These are phyloP conservation scores for Poa pratensis DNA, from an alignment of 176 grass and related monocot genomes.

Conservation along the genomic window DNA sequence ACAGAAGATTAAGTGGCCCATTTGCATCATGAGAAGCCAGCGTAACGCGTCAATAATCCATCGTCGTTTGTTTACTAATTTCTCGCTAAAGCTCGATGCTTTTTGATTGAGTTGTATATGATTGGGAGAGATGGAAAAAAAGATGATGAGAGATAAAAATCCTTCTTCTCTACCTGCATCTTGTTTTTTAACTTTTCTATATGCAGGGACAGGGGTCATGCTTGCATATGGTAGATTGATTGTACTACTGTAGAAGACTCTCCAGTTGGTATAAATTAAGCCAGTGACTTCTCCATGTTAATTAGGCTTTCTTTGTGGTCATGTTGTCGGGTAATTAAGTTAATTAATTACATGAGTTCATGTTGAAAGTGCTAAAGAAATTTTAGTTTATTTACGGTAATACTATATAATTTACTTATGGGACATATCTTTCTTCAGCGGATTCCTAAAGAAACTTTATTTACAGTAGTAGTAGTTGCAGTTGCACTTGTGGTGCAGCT, in stretches of 20 bases:
- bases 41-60: conserved; percentile 47
- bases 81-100: not conserved
- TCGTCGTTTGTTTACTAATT: conserved; percentile 31
- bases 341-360: not conserved
- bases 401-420: not conserved
- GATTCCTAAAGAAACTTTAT: not conserved
- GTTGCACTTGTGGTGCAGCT: not conserved
- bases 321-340: conserved; percentile 29
- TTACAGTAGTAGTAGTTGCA: not conserved
- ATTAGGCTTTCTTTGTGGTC: conserved; percentile 15
- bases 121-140: conserved; percentile 36
- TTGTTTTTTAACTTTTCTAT: conserved; percentile 27
- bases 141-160: not conserved
- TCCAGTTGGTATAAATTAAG: conserved; percentile 34
- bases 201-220: conserved; percentile 50
- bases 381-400: not conserved
- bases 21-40: conserved; percentile 38
- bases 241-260: conserved; percentile 18
- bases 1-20: conserved; percentile 24
- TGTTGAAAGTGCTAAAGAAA: not conserved
- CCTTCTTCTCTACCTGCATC: not conserved
- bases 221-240: conserved; percentile 27
- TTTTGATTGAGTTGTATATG: conserved; percentile 16
- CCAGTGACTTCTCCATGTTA: not conserved
- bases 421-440: no score